Base-by-base conservation (phyloP, 1,284 basidiomycete genomes). In the Moniliella sp. region DNA sequence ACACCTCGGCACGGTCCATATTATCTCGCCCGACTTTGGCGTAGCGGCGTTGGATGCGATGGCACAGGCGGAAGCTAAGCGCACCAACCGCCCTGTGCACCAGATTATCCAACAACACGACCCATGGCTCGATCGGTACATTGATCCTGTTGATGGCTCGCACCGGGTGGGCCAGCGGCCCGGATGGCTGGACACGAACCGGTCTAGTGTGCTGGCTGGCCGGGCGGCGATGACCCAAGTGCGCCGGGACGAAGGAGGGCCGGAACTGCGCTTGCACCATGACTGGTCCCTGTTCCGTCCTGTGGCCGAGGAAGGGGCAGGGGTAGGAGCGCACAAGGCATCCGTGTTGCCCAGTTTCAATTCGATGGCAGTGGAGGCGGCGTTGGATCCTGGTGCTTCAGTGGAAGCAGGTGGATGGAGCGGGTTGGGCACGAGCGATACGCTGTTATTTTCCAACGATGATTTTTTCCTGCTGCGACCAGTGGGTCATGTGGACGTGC, bases 281-380 rank as follows among this genome's bases (percentile, higher is more conserved):
- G 43, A 50, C 35, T 48, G 48, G 48, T 39, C 41, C 18, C 15
- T 37, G 5, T 46, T 40, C 35, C n/a, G n/a, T n/a, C n/a, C n/a
- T n/a, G n/a, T n/a, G n/a, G n/a, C n/a, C n/a, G n/a, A n/a, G n/a
- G 21, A 23, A 7, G 21, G 7, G 7, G 21, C 21, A n/a, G 21
- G 21, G n/a, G n/a, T n/a, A n/a, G 8, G n/a, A n/a, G n/a, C 8
- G 8, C 7, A 23, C 21, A 23, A 23, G 7, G 21, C 21, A 23
- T 7, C 21, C 21, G 39, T 39, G 12, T 25, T 52, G 36, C 49
- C 46, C 1, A 52, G 42, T 0, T 52, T 49, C 43, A 52, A 49
- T 30, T 43, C 38, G 25, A 49, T 49, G 38, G 42, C 43, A 4
- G 28, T 45, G 19, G 49, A 52, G 28, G 13, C 40, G 10, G 43